phyloP scores from a whole-genome alignment of 441 rosid genomes.

The Erodium trifolium region DNA sequence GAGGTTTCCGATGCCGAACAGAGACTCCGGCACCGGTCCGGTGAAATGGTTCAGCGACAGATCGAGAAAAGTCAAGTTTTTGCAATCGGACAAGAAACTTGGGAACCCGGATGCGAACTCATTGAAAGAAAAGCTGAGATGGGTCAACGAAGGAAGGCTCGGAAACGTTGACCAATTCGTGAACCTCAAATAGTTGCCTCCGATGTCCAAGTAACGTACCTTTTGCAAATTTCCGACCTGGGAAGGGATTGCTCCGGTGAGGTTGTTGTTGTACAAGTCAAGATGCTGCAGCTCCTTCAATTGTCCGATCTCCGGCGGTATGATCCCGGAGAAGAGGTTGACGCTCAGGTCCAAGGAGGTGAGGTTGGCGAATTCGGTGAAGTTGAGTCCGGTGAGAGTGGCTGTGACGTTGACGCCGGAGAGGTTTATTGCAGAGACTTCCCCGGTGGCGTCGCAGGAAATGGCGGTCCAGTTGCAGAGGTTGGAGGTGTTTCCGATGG shows the following conservation, averaged over 20 bases:
- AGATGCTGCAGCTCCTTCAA: neutral
- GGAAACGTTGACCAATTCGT: conserved; percentile 51
- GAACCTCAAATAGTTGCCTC: conserved; percentile 37
- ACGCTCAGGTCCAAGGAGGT: neutral
- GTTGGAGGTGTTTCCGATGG: neutral
- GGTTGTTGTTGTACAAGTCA: neutral
- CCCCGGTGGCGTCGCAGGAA: neutral
- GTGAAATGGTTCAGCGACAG: conserved; percentile 36
- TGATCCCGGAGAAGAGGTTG: neutral
- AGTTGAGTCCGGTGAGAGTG: neutral
- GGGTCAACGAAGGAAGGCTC: conserved; percentile 35
- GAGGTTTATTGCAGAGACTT: neutral
- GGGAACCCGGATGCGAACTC: conserved; percentile 35
- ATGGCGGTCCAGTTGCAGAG: conserved; percentile 3
- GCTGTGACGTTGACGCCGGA: neutral
- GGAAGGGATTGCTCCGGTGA: neutral
- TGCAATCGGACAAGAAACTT: conserved; percentile 30
- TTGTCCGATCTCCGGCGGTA: neutral
- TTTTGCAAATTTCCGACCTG: neutral
- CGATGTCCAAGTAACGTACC: conserved; percentile 30
- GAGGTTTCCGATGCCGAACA: conserved; percentile 37
- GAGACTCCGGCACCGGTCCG: conserved; percentile 35
- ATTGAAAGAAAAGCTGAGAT: conserved; percentile 38
- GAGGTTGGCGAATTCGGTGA: neutral
- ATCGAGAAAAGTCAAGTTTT: conserved; percentile 44